phyloP scores from a whole-genome alignment of 1,284 basidiomycete species.

The Boletus holoroseus region DNA sequence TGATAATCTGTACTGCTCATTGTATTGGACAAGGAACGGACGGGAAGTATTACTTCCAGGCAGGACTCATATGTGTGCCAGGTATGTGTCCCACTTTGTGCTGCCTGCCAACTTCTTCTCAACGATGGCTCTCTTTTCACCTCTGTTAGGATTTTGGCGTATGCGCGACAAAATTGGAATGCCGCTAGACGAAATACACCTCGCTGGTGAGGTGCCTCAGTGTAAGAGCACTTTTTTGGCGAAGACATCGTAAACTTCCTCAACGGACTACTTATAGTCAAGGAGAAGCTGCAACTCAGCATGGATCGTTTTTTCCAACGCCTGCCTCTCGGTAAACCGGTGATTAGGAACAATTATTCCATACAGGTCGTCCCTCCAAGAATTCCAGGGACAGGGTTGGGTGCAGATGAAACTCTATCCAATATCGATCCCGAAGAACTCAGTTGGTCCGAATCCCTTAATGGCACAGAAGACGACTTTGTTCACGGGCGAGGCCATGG shows the following conservation, averaged over 20 bases:
- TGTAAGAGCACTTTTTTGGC: conserved; percentile 42
- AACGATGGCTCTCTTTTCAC: background rate
- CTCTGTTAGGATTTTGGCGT: conserved; percentile 64
- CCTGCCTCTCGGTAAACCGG: conserved; percentile 61
- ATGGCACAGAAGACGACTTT: conserved; percentile 60
- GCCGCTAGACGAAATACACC: conserved; percentile 68
- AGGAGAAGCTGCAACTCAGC: conserved; percentile 58
- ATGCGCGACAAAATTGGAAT: conserved; percentile 72
- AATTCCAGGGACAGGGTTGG: conserved; percentile 9
- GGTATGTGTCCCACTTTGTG: conserved; percentile 35
- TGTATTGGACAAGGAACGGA: conserved; percentile 42
- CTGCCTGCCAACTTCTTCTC: background rate
- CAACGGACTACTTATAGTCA: conserved; percentile 40
- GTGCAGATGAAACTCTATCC: conserved; percentile 29
- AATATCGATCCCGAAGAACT: conserved; percentile 59
- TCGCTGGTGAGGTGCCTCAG: conserved; percentile 58
- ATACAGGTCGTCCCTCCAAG: conserved; percentile 48
- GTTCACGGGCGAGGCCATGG: conserved; percentile 34
- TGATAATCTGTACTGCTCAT: conserved; percentile 2
- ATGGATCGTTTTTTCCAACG: conserved; percentile 68
- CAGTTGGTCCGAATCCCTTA: conserved; percentile 59
- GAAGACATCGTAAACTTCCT: background rate
- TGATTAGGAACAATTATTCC: conserved; percentile 68
- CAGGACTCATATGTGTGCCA: conserved; percentile 62
- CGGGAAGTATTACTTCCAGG: conserved; percentile 68